These are phyloP conservation scores for Hymenotorrendiella dingleyae DNA, from an alignment of 2,329 filamentous ascomycete species.

Conservation along the genomic window DNA sequence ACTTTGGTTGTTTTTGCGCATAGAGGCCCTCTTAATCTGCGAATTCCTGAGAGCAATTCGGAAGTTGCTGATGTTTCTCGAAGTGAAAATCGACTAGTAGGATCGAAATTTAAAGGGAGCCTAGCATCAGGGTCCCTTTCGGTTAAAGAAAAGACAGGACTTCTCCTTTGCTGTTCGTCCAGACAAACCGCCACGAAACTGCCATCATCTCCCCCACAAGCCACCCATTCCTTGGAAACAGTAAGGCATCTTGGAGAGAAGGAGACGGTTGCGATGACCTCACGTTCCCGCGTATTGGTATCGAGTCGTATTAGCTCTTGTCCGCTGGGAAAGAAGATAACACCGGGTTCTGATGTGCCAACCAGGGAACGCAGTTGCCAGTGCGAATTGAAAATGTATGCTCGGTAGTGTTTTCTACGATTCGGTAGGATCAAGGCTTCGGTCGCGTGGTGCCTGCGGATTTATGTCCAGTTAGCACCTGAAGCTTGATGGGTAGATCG, in stretches of 20 bases:
- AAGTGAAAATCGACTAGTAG: slow-evolving; percentile 17
- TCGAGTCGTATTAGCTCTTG: slow-evolving; percentile 66
- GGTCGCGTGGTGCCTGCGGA: slow-evolving; percentile 55
- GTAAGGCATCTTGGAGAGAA: slow-evolving; percentile 81
- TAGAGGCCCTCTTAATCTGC: slow-evolving; percentile 15
- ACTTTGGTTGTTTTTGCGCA: slow-evolving; percentile 47
- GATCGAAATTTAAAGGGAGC: slow-evolving; percentile 46
- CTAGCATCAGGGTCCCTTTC: slow-evolving; percentile 48
- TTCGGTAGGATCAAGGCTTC: slow-evolving; percentile 56
- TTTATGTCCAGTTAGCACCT: not conserved
- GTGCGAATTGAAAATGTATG: slow-evolving; percentile 53
- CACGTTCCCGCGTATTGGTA: slow-evolving; percentile 62
- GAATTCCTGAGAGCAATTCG: slow-evolving; percentile 9
- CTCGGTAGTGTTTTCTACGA: slow-evolving; percentile 61
- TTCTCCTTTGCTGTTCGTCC: slow-evolving; percentile 13
- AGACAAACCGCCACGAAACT: slow-evolving; percentile 54
- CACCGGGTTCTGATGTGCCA: slow-evolving; percentile 68
- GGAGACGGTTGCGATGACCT: slow-evolving; percentile 63
- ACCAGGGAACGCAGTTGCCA: slow-evolving; percentile 89
- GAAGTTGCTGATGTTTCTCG: slow-evolving; percentile 6
- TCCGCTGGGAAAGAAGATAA: slow-evolving; percentile 80
- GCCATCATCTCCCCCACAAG: slow-evolving; percentile 81
- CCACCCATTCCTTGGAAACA: slow-evolving; percentile 83
- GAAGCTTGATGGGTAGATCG: not conserved
- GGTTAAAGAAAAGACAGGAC: not conserved